Evolutionary conservation across 169 alveolate genomes (phyloP), one percentile per base, ranked within the genome.

Genomic region (Plasmodium gonderi): DNA sequence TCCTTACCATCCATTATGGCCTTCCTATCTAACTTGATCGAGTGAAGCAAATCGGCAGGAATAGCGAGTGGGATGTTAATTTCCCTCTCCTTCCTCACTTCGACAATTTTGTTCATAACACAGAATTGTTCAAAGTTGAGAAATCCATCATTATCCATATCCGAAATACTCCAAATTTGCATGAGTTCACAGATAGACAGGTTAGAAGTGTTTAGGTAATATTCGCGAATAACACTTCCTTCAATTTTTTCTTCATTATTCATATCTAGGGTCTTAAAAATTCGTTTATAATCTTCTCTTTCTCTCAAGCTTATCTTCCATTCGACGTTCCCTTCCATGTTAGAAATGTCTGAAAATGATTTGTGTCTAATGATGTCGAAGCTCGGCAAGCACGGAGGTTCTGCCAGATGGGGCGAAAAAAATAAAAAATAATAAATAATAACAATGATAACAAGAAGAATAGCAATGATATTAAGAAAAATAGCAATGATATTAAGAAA

Each of bases 151-250:
- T 87, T 76, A 17, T 87, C 93, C 33, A 75, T 17, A 75, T 87
- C 93, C 1, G 93, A 74, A 7, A 87, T 38, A 74, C 54, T 76
- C 93, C 93, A 87, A 67, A 87, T 87, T 45, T 87, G 93, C 85
- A 87, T 75, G 0, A 87, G 68, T 44, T 87, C 93, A 75, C 93
- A 87, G 9, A 76, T 60, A 3, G 93, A 64, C 8, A 87, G 31
- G 33, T 87, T 87, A 3, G 93, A 75, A 1, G 93, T 75, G 29
- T 76, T 87, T 11, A 87, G 45, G 79, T 87, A 87, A 78, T 87
- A 87, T 23, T 87, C 93, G 20, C 89, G 44, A 36, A 87, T 75
- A 20, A 87, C 31, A 12, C 42, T 33, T 36, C 93, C 93, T 49
- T 87, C 89, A 29, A 87, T 40, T 75, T 54, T 75, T 44, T 76